phyloP scores from a whole-genome alignment of 2,329 filamentous ascomycete species.

The Ophiocordyceps camponoti-leonardi region DNA sequence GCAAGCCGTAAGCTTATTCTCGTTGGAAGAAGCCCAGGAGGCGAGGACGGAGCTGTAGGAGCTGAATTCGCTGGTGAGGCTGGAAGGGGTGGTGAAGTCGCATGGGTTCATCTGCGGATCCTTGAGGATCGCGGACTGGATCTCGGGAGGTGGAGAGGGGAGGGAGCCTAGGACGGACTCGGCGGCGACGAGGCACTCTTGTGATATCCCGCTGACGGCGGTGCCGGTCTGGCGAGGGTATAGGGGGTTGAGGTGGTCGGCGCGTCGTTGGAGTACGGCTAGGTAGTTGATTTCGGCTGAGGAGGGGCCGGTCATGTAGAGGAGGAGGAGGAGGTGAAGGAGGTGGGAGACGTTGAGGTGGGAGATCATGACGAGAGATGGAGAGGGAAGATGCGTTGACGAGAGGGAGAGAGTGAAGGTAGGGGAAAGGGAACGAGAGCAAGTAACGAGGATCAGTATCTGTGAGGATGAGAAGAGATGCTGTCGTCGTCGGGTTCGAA shows the following conservation, averaged over 20 bases:
- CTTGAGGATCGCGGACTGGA: slow-evolving; percentile 9
- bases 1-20: slow-evolving; percentile 12
- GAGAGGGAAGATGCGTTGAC: not conserved
- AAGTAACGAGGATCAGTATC: no score
- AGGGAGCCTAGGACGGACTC: slow-evolving; percentile 8
- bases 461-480: no score
- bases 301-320: slow-evolving; percentile 10
- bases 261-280: slow-evolving; percentile 8
- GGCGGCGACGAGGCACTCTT: slow-evolving; percentile 9
- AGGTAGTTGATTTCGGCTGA: slow-evolving; percentile 9
- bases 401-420: not conserved
- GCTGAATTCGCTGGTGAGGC: slow-evolving; percentile 13
- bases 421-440: no score
- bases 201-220: not conserved
- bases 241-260: slow-evolving; percentile 8
- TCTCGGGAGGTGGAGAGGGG: slow-evolving; percentile 13
- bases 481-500: no score
- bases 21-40: slow-evolving; percentile 14
- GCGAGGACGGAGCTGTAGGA: slow-evolving; percentile 13
- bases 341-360: no score
- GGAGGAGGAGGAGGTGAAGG: slow-evolving; percentile 5
- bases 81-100: slow-evolving; percentile 12
- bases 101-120: slow-evolving; percentile 14
- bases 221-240: slow-evolving; percentile 10
- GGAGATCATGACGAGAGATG: slow-evolving; percentile 2